Evolutionary conservation across 768 basidiomycete genomes (phyloP).

Genomic region (Phylloporus sp.): DNA sequence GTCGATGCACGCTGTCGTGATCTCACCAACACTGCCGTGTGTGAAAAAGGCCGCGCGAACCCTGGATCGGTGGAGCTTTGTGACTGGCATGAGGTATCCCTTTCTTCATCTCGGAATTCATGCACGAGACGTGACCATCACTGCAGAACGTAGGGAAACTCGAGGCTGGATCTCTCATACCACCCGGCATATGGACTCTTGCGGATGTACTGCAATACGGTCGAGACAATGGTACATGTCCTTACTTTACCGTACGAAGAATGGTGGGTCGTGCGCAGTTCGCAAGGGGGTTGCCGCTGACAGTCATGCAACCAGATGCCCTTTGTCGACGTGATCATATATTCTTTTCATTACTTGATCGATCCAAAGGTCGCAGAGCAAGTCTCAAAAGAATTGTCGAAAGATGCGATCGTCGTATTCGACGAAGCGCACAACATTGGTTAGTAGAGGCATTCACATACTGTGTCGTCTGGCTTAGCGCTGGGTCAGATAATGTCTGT

Average conservation of each 20-base stretch:
- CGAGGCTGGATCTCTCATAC: conserved; percentile 78
- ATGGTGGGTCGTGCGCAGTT: conserved; percentile 62
- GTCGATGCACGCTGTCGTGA: conserved; percentile 98
- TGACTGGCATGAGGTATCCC: conserved; percentile 89
- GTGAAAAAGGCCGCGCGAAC: conserved; percentile 78
- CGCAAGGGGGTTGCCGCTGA: neutral
- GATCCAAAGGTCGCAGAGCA: conserved; percentile 99
- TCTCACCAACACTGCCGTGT: conserved; percentile 78
- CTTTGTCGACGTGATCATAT: conserved; percentile 94
- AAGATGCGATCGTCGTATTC: conserved; percentile 98
- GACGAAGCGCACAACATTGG: conserved; percentile 99
- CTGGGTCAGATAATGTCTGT: conserved; percentile 83
- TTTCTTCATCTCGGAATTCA: neutral
- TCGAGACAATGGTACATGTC: conserved; percentile 80
- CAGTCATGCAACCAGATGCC: conserved; percentile 65
- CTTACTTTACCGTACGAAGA: conserved; percentile 92
- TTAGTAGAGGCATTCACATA: conserved; percentile 31
- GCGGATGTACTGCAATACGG: conserved; percentile 91
- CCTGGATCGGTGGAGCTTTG: conserved; percentile 92
- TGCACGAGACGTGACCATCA: neutral
- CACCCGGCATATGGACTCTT: conserved; percentile 88
- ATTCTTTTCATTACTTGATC: conserved; percentile 97
- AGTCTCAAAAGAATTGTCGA: conserved; percentile 95
- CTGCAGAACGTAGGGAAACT: conserved; percentile 74
- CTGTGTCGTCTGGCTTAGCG: conserved; percentile 1